Conservation (phyloP, 768 basidiomycete species). For the Pleurotus tuoliensis region DNA sequence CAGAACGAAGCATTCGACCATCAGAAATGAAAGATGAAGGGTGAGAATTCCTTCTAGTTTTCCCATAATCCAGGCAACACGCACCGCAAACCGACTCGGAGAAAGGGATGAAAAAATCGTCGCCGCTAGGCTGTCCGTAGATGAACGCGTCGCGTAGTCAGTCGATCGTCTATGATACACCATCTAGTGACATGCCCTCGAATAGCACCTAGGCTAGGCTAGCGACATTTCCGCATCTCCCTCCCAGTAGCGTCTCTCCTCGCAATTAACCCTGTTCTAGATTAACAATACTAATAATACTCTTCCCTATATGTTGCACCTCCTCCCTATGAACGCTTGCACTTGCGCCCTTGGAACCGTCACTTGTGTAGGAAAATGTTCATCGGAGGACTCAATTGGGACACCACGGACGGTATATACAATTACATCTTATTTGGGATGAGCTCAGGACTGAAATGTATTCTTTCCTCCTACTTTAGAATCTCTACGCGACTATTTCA, state of each 20-base stretch:
- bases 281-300: constrained; percentile 80
- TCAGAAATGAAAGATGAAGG: constrained; percentile 98
- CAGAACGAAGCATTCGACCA: constrained; percentile 69
- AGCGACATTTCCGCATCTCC: constrained; percentile 38
- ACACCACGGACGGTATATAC: constrained; percentile 94
- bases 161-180: constrained; percentile 45
- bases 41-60: constrained; percentile 54
- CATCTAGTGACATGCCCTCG: constrained; percentile 56
- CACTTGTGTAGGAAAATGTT: constrained; percentile 94
- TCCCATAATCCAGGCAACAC: background rate
- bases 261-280: constrained; percentile 64
- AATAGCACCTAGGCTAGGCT: constrained; percentile 77
- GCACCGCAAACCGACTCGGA: background rate
- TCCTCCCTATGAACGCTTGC: constrained; percentile 16
- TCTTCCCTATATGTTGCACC: constrained; percentile 36
- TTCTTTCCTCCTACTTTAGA: constrained; percentile 45
- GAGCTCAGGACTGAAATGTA: constrained; percentile 41
- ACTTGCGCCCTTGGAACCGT: constrained; percentile 18
- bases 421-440: constrained; percentile 31
- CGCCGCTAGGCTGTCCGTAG: constrained; percentile 14
- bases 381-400: constrained; percentile 99
- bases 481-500: constrained; percentile 80
- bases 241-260: constrained; percentile 73
- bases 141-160: constrained; percentile 32
- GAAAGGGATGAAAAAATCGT: constrained; percentile 4